phyloP scores from a whole-genome alignment of 1,139 yeast species.

The Geotrichum citri-aurantii region DNA sequence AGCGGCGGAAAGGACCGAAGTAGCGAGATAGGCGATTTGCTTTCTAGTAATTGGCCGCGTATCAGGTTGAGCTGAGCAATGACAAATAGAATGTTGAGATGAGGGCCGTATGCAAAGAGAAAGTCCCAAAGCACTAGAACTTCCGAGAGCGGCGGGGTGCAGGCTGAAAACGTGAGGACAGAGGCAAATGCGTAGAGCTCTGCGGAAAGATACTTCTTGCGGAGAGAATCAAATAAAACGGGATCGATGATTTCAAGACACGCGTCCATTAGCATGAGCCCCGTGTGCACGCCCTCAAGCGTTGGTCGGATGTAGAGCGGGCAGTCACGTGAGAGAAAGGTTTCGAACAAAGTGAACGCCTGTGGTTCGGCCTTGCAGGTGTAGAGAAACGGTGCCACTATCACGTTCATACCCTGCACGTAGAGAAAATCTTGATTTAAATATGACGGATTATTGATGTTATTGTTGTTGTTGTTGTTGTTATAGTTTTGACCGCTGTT shows the following conservation, averaged over 20 bases:
- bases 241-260: slow-evolving; percentile 72
- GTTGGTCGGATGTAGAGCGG: slow-evolving; percentile 78
- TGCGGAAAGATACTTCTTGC: slow-evolving; percentile 62
- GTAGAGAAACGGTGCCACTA: slow-evolving; percentile 79
- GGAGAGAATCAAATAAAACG: slow-evolving; percentile 54
- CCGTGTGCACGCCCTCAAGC: slow-evolving; percentile 78
- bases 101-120: slow-evolving; percentile 84
- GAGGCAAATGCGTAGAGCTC: slow-evolving; percentile 89
- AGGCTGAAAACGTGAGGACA: slow-evolving; percentile 78
- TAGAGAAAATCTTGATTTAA: slow-evolving; percentile 36
- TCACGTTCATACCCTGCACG: slow-evolving; percentile 88
- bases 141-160: slow-evolving; percentile 79
- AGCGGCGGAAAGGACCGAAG: slow-evolving; percentile 68
- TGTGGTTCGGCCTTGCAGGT: slow-evolving; percentile 79
- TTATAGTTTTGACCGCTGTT: slow-evolving; percentile 5
- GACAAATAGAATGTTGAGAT: slow-evolving; percentile 75
- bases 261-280: slow-evolving; percentile 56
- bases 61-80: slow-evolving; percentile 78
- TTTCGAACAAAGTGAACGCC: slow-evolving; percentile 67
- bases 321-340: slow-evolving; percentile 53
- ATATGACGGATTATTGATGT: not conserved
- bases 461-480: slow-evolving; percentile 5
- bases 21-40: slow-evolving; percentile 66
- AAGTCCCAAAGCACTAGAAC: slow-evolving; percentile 85
- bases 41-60: slow-evolving; percentile 52